phyloP scores from a whole-genome alignment of 306 rosid genomes.

The Ochetophila trinervis region DNA sequence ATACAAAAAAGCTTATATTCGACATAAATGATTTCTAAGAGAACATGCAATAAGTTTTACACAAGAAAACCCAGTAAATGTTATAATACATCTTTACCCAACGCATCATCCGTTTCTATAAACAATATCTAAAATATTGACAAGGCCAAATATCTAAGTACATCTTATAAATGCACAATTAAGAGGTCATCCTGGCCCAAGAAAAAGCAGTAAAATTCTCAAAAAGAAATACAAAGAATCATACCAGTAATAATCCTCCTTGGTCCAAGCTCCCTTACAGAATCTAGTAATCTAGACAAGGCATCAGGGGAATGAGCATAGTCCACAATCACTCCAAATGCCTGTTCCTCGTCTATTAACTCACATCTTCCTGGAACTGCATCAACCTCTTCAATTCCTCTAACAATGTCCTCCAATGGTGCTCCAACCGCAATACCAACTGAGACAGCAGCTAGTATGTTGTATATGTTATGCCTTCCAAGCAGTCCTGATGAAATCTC shows the following conservation, averaged over 20 bases:
- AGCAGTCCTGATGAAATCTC: conserved; percentile 95
- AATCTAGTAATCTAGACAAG: conserved; percentile 88
- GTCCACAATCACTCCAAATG: conserved; percentile 93
- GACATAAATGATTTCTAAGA: not conserved
- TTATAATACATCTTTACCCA: too few relatives aligned
- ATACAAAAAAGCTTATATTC: not conserved
- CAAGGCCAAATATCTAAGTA: not conserved
- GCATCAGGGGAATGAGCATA: conserved; percentile 89
- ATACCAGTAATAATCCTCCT: conserved; percentile 87
- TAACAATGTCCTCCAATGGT: conserved; percentile 92
- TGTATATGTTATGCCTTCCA: conserved; percentile 84
- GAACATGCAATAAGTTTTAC: not conserved
- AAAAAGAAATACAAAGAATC: conserved; percentile 25
- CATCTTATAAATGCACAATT: not conserved
- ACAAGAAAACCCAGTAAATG: too few relatives aligned
- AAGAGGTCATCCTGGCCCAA: not conserved
- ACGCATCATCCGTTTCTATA: not conserved
- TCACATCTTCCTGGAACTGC: conserved; percentile 97
- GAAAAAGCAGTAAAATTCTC: not conserved
- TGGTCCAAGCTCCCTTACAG: conserved; percentile 89
- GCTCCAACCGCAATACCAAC: conserved; percentile 97
- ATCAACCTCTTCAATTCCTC: conserved; percentile 96
- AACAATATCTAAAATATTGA: not conserved
- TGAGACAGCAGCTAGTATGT: conserved; percentile 90
- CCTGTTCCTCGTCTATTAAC: conserved; percentile 93